Evolutionary conservation across 805 yeast genomes (phyloP).

Genomic region (Sugiyamaella floridensis): DNA sequence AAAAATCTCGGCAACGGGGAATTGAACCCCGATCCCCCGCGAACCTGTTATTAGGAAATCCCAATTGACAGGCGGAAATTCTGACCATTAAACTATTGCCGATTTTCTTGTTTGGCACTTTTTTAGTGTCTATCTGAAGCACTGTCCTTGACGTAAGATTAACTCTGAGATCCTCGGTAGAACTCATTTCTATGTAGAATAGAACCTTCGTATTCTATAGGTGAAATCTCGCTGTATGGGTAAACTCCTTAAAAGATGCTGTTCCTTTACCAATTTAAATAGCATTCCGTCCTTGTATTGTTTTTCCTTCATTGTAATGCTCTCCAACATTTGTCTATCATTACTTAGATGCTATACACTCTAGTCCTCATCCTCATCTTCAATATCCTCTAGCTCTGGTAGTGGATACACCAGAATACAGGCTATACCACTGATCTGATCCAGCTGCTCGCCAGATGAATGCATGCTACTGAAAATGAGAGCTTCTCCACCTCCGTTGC

Average conservation of each 20-base stretch:
- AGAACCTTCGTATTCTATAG: too few relatives aligned
- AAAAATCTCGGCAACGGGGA: constrained; percentile 6
- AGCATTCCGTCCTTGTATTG: too few relatives aligned
- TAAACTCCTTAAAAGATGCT: not conserved
- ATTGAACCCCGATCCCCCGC: constrained; percentile 8
- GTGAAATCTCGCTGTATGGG: not conserved
- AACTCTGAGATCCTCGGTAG: too few relatives aligned
- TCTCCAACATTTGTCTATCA: too few relatives aligned
- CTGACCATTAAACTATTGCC: constrained; percentile 7
- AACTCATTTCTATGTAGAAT: too few relatives aligned
- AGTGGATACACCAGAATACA: constrained; percentile 78
- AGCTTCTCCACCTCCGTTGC: constrained; percentile 67
- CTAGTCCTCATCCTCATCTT: constrained; percentile 35
- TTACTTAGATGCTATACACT: too few relatives aligned
- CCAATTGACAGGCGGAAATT: constrained; percentile 5
- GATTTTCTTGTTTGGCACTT: not conserved
- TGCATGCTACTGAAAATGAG: constrained; percentile 77
- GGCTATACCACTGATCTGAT: constrained; percentile 86
- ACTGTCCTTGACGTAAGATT: not conserved
- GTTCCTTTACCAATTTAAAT: too few relatives aligned
- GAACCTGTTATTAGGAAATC: not conserved
- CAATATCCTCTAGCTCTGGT: constrained; percentile 58
- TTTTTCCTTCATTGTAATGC: too few relatives aligned
- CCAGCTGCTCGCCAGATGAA: constrained; percentile 82
- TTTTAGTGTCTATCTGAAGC: not conserved